phyloP scores from a whole-genome alignment of 2,329 filamentous ascomycete species.

The Cladosporium colombiae region DNA sequence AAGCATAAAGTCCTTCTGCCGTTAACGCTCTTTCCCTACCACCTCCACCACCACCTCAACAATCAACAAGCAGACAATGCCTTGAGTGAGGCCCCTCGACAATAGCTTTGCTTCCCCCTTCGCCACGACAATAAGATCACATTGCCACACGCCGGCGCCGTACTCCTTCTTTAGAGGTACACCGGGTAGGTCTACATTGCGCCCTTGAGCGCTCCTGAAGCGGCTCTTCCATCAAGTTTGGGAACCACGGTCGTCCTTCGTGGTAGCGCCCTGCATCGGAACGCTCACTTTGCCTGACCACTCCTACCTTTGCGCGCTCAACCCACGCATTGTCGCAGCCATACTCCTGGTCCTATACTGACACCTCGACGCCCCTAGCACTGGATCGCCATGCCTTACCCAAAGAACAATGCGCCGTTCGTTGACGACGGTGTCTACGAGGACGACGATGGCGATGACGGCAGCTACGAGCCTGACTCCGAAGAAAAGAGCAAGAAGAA shows the following conservation, averaged over 20 bases:
- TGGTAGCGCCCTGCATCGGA: not conserved
- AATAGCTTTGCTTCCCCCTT: not conserved
- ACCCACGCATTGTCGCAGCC: not conserved
- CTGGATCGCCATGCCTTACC: not conserved
- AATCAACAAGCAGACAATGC: not conserved
- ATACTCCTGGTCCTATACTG: not conserved
- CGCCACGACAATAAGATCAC: not conserved
- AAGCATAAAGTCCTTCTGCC: not conserved
- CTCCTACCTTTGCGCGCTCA: not conserved
- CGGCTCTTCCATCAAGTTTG: not conserved
- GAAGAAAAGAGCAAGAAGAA: conserved; percentile 1
- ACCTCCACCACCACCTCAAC: not conserved
- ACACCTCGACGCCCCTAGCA: not conserved
- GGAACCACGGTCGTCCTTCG: not conserved
- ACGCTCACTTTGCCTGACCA: not conserved
- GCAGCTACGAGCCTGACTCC: not conserved
- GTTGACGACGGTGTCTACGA: not conserved
- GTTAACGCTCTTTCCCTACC: not conserved
- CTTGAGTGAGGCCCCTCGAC: not conserved
- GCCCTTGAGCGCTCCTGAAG: not conserved
- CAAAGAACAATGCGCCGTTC: not conserved
- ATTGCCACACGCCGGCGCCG: not conserved
- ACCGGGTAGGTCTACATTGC: not conserved
- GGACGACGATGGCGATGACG: not conserved
- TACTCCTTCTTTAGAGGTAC: not conserved